These are phyloP conservation scores for Collybia mongolica DNA, from an alignment of 768 basidiomycete species.

Conservation along the genomic window DNA sequence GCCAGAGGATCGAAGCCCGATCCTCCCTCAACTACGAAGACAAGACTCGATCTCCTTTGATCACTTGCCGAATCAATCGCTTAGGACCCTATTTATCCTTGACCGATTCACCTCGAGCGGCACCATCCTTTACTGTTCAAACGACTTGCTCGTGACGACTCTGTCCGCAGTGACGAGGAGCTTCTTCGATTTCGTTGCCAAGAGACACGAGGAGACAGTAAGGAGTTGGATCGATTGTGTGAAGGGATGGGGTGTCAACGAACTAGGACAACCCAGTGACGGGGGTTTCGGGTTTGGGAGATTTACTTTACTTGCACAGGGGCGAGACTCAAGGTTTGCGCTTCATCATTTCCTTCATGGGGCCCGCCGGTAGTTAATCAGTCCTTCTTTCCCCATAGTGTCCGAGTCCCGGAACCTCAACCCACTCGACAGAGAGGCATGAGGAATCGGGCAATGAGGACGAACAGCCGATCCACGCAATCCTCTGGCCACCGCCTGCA, in stretches of 20 bases:
- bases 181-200: constrained; percentile 76
- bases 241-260: constrained; percentile 84
- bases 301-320: constrained; percentile 55
- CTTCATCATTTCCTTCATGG: not conserved
- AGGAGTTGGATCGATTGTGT: constrained; percentile 74
- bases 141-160: constrained; percentile 63
- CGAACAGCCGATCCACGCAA: constrained; percentile 12
- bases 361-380: not conserved
- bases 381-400: constrained; percentile 15
- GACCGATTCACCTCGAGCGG: constrained; percentile 72
- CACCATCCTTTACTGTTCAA: constrained; percentile 70
- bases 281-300: constrained; percentile 83
- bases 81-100: constrained; percentile 78
- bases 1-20: constrained; percentile 14
- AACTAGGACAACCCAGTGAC: constrained; percentile 78
- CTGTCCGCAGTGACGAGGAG: constrained; percentile 58
- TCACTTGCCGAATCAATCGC: constrained; percentile 67
- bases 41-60: constrained; percentile 46
- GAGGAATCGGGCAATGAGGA: constrained; percentile 12
- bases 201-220: constrained; percentile 63
- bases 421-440: constrained; percentile 6
- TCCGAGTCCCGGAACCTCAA: constrained; percentile 32
- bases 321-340: constrained; percentile 62
- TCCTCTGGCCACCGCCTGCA: constrained; percentile 10
- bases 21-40: constrained; percentile 15